These are phyloP conservation scores for Microdochium nivale DNA, from an alignment of 2,329 filamentous ascomycete genomes.

Conservation along the genomic window DNA sequence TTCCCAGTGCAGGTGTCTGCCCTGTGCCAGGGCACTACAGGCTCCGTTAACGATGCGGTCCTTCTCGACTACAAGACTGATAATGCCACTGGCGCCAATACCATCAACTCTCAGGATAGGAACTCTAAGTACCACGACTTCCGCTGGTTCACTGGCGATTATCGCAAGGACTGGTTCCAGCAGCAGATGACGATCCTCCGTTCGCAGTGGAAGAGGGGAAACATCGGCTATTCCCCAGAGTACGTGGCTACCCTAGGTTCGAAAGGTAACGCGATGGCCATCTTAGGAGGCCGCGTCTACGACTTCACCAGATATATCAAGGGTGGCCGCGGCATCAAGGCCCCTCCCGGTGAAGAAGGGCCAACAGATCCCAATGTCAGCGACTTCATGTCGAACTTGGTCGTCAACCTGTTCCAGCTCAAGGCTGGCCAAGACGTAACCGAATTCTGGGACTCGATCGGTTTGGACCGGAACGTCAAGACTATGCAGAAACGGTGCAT, in stretches of 20 bases:
- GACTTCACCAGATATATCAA: constrained; percentile 78
- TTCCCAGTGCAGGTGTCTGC: constrained; percentile 95
- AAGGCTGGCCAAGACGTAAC: constrained; percentile 72
- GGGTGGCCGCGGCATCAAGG: constrained; percentile 61
- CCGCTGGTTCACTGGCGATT: constrained; percentile 72
- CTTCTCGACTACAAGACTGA: constrained; percentile 72
- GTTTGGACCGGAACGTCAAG: constrained; percentile 47
- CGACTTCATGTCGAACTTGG: constrained; percentile 72
- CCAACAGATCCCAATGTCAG: constrained; percentile 41
- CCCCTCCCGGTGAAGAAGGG: constrained; percentile 40
- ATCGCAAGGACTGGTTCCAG: constrained; percentile 82
- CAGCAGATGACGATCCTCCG: constrained; percentile 78
- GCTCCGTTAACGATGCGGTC: constrained; percentile 59
- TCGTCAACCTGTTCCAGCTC: constrained; percentile 69
- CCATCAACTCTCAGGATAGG: constrained; percentile 56
- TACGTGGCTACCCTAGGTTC: constrained; percentile 65
- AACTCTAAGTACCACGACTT: constrained; percentile 91
- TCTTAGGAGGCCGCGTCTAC: constrained; percentile 73
- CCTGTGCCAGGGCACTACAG: constrained; percentile 71
- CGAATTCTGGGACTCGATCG: constrained; percentile 70
- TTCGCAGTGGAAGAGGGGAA: constrained; percentile 75
- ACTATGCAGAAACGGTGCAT: constrained; percentile 71
- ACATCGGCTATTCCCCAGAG: constrained; percentile 70
- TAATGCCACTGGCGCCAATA: constrained; percentile 60
- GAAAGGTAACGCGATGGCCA: constrained; percentile 61